A percentile compares a stretch with the other conserved stretches of the same genome.
These are phyloP conservation scores for Gnomoniopsis sp. DNA, from an alignment of 2,329 filamentous ascomycete genomes.

Conservation along the genomic window DNA sequence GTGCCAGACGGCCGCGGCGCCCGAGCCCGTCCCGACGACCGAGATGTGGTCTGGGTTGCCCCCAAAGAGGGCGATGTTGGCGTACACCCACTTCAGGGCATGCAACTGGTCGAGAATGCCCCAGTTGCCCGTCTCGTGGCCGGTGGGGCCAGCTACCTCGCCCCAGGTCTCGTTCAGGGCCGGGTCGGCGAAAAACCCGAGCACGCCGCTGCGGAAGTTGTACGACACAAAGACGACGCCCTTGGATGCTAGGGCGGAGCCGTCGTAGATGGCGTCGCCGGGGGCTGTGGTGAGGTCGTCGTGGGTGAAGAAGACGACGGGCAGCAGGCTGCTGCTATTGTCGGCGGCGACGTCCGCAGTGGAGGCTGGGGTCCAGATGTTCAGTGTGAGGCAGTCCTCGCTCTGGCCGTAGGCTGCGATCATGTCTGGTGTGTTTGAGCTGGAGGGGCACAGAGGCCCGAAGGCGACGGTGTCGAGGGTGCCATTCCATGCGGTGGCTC, in stretches of 20 bases:
- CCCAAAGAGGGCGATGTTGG: slow-evolving; percentile 64
- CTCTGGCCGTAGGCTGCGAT: background rate
- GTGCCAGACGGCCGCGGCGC: slow-evolving; percentile 42
- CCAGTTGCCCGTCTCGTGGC: slow-evolving; percentile 53
- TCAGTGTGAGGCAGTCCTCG: slow-evolving; percentile 69
- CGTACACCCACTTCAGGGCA: slow-evolving; percentile 66
- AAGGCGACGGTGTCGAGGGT: background rate
- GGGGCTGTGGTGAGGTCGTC: slow-evolving; percentile 32
- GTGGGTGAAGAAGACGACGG: slow-evolving; percentile 33
- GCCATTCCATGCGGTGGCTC: background rate
- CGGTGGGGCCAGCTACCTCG: background rate
- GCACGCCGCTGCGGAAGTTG: slow-evolving; percentile 73
- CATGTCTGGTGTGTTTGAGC: background rate
- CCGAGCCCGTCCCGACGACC: slow-evolving; percentile 65
- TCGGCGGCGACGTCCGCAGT: slow-evolving; percentile 45
- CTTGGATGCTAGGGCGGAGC: slow-evolving; percentile 53
- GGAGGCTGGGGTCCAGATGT: slow-evolving; percentile 57
- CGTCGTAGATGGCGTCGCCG: slow-evolving; percentile 41
- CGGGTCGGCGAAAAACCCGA: slow-evolving; percentile 66
- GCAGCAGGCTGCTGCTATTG: no score
- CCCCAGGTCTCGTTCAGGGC: slow-evolving; percentile 30
- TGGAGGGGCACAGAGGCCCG: background rate
- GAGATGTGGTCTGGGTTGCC: slow-evolving; percentile 66
- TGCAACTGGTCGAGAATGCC: slow-evolving; percentile 69
- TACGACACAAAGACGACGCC: slow-evolving; percentile 68